Conservation (phyloP, 306 rosid species). For the Ormosia emarginata region DNA sequence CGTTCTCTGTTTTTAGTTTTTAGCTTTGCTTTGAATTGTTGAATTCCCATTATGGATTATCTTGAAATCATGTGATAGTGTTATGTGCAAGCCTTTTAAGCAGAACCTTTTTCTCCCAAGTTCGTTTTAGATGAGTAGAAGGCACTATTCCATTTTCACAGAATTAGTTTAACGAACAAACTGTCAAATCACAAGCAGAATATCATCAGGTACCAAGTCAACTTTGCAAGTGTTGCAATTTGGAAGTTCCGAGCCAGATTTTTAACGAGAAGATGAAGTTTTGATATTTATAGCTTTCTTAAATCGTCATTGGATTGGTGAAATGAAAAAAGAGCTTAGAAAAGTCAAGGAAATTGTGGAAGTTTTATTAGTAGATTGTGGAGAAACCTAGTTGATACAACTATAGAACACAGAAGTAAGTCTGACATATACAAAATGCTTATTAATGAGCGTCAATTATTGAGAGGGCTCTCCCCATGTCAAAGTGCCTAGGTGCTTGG, state of each 20-base stretch:
- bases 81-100: too few relatives aligned
- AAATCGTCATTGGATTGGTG: constrained; percentile 2
- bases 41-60: too few relatives aligned
- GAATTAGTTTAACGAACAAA: too few relatives aligned
- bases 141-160: too few relatives aligned
- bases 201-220: constrained; percentile 31
- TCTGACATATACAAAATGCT: constrained; percentile 6
- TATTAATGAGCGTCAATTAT: constrained; percentile 22
- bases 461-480: constrained; percentile 23
- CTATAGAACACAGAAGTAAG: not conserved
- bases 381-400: constrained; percentile 25
- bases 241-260: not conserved
- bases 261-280: not conserved
- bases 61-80: too few relatives aligned
- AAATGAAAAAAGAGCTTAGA: not conserved
- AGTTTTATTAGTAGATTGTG: constrained; percentile 28
- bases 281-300: constrained; percentile 20
- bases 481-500: constrained; percentile 33
- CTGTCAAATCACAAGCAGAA: constrained; percentile 38
- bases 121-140: too few relatives aligned
- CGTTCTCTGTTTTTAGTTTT: too few relatives aligned
- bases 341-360: constrained; percentile 23
- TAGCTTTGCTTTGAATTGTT: too few relatives aligned
- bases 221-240: constrained; percentile 36
- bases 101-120: too few relatives aligned